Conservation (phyloP, 2,329 filamentous ascomycete genomes). For the Juglanconis juglandina region DNA sequence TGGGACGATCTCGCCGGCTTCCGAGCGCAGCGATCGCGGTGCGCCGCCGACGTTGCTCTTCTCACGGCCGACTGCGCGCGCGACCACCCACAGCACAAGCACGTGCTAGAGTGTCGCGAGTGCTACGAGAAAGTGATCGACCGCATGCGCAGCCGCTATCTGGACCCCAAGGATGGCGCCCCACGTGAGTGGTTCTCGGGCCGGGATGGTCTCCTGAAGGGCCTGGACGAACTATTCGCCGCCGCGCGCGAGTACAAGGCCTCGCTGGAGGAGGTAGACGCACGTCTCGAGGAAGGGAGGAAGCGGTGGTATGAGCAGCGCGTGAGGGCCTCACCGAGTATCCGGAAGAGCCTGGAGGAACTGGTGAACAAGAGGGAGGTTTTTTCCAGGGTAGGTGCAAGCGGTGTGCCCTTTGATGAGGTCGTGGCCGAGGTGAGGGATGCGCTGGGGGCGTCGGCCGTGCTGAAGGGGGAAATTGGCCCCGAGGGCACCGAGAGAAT, state of each 20-base stretch:
- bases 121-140: slow-evolving; percentile 49
- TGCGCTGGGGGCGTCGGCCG: neutral
- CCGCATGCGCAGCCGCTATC: slow-evolving; percentile 40
- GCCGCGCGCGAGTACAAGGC: slow-evolving; percentile 42
- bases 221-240: slow-evolving; percentile 47
- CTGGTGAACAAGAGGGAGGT: slow-evolving; percentile 11
- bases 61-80: slow-evolving; percentile 41
- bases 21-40: slow-evolving; percentile 25
- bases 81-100: slow-evolving; percentile 38
- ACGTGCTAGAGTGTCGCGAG: slow-evolving; percentile 42
- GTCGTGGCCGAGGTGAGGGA: slow-evolving; percentile 19
- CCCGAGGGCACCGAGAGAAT: slow-evolving; percentile 5
- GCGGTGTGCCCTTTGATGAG: slow-evolving; percentile 18
- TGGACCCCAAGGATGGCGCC: slow-evolving; percentile 23
- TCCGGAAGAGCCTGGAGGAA: slow-evolving; percentile 22
- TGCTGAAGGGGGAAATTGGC: neutral
- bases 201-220: slow-evolving; percentile 45
- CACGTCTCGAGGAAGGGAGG: slow-evolving; percentile 49
- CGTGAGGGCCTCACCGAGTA: slow-evolving; percentile 20
- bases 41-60: slow-evolving; percentile 38
- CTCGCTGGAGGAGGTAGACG: slow-evolving; percentile 45
- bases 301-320: slow-evolving; percentile 48
- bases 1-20: slow-evolving; percentile 4
- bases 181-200: slow-evolving; percentile 51
- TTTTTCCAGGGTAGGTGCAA: slow-evolving; percentile 14